Conservation (phyloP, 176 grass and related monocot species). For the Oryza brachyantha region DNA sequence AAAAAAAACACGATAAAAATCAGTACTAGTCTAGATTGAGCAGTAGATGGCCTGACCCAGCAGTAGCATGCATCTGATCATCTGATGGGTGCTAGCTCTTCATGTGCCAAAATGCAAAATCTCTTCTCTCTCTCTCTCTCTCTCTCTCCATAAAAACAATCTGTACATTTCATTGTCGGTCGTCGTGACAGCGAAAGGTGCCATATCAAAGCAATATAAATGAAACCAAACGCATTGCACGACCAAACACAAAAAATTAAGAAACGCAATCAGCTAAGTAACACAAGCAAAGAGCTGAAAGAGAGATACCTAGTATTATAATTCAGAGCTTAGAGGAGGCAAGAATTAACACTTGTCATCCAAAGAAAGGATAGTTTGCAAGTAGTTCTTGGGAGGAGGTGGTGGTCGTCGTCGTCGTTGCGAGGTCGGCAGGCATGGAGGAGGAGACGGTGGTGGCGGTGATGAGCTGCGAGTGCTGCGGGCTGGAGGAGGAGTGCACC, state of each 20-base stretch:
- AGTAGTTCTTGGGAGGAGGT: neutral
- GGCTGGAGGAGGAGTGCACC: constrained; percentile 81
- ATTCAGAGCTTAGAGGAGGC: neutral
- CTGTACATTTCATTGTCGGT: constrained; percentile 4
- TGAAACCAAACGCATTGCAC: neutral
- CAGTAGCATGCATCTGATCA: neutral
- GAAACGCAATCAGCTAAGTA: neutral
- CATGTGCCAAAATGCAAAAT: constrained; percentile 29
- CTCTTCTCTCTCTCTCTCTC: neutral
- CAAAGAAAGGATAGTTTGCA: neutral
- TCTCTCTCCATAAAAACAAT: constrained; percentile 25
- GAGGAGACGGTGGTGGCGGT: constrained; percentile 48
- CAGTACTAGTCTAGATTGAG: neutral
- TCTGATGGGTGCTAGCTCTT: constrained; percentile 11
- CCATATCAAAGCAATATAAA: constrained; percentile 14
- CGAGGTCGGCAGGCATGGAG: constrained; percentile 22
- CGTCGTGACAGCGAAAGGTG: constrained; percentile 12
- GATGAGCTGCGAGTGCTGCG: constrained; percentile 76
- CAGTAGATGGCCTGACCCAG: neutral
- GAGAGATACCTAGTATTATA: neutral
- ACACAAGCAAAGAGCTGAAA: neutral
- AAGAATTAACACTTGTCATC: neutral
- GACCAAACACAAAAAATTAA: neutral
- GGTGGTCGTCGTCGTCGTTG: no score
- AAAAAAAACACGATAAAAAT: neutral